Evolutionary conservation across 768 basidiomycete species (phyloP).

Genomic region (Tylopilus rubrobrunneus): DNA sequence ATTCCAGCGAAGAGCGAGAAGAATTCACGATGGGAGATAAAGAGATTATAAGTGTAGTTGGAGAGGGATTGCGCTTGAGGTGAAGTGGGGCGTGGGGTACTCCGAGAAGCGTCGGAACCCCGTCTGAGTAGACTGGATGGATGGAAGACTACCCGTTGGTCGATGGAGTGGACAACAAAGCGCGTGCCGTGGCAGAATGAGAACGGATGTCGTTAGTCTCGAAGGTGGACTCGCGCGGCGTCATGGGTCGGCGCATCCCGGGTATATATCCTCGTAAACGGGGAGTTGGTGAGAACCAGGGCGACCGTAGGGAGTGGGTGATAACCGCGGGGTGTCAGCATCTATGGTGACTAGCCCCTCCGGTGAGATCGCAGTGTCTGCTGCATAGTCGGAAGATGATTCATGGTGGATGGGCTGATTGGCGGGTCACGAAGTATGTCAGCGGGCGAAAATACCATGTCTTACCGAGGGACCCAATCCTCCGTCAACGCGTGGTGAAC

Average conservation of each 20-base stretch:
- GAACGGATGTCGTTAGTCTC: conserved; percentile 74
- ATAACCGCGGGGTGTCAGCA: conserved; percentile 49
- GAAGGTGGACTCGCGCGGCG: conserved; percentile 64
- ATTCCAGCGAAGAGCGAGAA: conserved; percentile 76
- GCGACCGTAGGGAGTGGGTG: conserved; percentile 54
- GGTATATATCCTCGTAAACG: conserved; percentile 81
- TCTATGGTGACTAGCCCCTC: conserved; percentile 51
- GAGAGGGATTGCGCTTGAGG: conserved; percentile 43
- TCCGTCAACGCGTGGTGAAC: conserved; percentile 16
- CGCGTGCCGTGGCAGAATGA: conserved; percentile 70
- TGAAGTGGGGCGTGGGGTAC: conserved; percentile 45
- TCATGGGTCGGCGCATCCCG: conserved; percentile 92
- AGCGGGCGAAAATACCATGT: conserved; percentile 3
- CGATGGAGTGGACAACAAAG: conserved; percentile 56
- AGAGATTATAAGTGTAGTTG: conserved; percentile 53
- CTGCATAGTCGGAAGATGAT: conserved; percentile 46
- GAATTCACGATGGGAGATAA: conserved; percentile 70
- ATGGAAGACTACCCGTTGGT: conserved; percentile 31
- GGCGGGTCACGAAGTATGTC: conserved; percentile 14
- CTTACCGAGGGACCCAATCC: conserved; percentile 26
- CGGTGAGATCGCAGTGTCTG: conserved; percentile 68
- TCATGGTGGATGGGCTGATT: conserved; percentile 28
- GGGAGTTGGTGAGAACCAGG: conserved; percentile 49
- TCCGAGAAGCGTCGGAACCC: conserved; percentile 54
- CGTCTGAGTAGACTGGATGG: conserved; percentile 43